A percentile compares a stretch with the other conserved stretches of the same genome.
Evolutionary conservation across 2,329 filamentous ascomycete species (phyloP).

Genomic region (Penicillium fuscoglaucum): DNA sequence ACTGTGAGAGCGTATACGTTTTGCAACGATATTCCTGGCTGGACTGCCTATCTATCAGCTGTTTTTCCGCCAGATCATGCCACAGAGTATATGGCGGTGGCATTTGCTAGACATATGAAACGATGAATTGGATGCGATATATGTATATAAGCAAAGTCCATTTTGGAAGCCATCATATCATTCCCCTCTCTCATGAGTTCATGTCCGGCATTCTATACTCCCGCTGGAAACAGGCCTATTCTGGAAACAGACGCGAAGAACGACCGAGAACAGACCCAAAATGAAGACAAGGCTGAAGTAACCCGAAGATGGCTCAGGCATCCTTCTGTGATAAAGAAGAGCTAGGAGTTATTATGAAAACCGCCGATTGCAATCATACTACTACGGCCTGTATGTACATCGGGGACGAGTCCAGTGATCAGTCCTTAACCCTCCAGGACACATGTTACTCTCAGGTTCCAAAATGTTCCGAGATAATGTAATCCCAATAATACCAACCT

Average conservation of each 20-base stretch:
- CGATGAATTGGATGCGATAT: background rate
- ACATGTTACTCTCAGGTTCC: background rate
- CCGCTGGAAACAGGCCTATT: background rate
- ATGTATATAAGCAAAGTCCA: background rate
- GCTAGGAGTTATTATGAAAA: too few species aligned
- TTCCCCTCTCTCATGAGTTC: background rate
- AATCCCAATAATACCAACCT: background rate
- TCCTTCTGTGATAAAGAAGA: background rate
- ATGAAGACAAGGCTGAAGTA: background rate
- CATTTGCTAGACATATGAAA: background rate
- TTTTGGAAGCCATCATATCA: background rate
- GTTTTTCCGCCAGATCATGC: slow-evolving; percentile 2
- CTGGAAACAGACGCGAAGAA: background rate
- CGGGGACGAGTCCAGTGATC: background rate
- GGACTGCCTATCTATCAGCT: slow-evolving; percentile 1
- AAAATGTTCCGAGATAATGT: slow-evolving; percentile 6
- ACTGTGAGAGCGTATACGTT: slow-evolving; percentile 3
- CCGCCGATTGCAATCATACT: background rate
- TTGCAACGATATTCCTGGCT: slow-evolving; percentile 3
- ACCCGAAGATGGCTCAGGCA: too few species aligned
- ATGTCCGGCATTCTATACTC: background rate
- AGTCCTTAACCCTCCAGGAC: background rate
- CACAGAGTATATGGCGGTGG: slow-evolving; percentile 5
- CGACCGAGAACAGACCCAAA: background rate
- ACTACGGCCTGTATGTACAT: background rate